A percentile compares a stretch with the other conserved stretches of the same genome.
These are phyloP conservation scores for Massarina eburnea DNA, from an alignment of 2,329 filamentous ascomycete genomes.

Conservation along the genomic window DNA sequence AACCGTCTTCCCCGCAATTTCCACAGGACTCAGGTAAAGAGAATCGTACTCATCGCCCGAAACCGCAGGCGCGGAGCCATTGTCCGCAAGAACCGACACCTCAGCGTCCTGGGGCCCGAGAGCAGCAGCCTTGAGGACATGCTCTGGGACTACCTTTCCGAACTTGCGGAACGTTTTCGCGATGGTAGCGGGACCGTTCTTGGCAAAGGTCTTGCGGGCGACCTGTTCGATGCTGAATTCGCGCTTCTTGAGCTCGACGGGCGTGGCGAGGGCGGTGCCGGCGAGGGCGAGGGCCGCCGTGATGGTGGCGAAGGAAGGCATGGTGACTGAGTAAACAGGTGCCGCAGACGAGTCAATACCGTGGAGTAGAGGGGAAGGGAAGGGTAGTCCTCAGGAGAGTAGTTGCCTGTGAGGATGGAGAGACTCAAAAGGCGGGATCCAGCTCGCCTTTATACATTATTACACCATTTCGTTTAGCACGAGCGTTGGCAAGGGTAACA, in stretches of 20 bases:
- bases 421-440: constrained; percentile 17
- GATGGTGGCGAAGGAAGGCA: constrained; percentile 37
- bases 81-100: constrained; percentile 13
- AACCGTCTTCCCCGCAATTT: constrained; percentile 63
- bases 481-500: background rate
- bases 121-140: constrained; percentile 34
- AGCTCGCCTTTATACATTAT: constrained; percentile 33
- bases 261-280: constrained; percentile 27
- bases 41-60: constrained; percentile 44
- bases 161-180: constrained; percentile 47
- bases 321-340: constrained; percentile 14
- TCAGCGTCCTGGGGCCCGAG: constrained; percentile 25
- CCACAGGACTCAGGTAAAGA: constrained; percentile 53
- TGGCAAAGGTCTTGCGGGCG: constrained; percentile 29
- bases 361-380: constrained; percentile 12
- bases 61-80: constrained; percentile 43
- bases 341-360: constrained; percentile 4
- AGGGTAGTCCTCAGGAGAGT: constrained; percentile 17
- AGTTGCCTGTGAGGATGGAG: constrained; percentile 13
- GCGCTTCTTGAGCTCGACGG: constrained; percentile 33
- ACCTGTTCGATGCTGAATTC: constrained; percentile 37
- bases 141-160: constrained; percentile 30
- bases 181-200: constrained; percentile 42
- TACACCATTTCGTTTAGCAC: constrained; percentile 10
- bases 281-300: constrained; percentile 35